phyloP scores from a whole-genome alignment of 192 early-diverging fungal genomes.

The Mortierella claussenii region DNA sequence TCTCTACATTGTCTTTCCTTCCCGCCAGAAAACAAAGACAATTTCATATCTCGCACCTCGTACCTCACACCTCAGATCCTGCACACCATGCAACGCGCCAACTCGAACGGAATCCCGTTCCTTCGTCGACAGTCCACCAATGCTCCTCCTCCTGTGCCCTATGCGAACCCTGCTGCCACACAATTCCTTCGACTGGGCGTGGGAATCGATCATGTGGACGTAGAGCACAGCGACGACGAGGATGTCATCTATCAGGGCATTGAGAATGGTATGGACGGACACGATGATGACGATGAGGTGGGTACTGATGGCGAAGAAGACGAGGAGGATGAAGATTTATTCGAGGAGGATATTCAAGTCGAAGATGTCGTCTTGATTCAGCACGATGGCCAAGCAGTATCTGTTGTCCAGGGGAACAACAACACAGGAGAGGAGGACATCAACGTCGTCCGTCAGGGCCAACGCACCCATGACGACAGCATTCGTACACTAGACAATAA shows the following conservation, averaged over 20 bases:
- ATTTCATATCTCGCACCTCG: no score
- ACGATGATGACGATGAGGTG: neutral
- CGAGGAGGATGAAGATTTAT: conserved; percentile 3
- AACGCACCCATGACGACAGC: conserved; percentile 5
- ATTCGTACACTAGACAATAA: neutral
- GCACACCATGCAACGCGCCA: conserved; percentile 14
- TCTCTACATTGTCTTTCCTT: no score
- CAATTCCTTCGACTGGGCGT: conserved; percentile 38
- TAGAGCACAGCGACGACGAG: conserved; percentile 32
- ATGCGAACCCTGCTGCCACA: conserved; percentile 34
- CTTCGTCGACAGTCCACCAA: conserved; percentile 13
- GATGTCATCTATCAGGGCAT: conserved; percentile 32
- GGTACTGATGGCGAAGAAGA: conserved; percentile 15
- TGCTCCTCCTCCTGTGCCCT: conserved; percentile 13
- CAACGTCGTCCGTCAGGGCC: neutral
- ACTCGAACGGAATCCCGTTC: conserved; percentile 24
- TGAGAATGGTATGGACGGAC: conserved; percentile 30
- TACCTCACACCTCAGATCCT: no score
- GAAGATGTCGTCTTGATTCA: no score
- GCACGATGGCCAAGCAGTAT: no score
- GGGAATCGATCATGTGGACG: conserved; percentile 40
- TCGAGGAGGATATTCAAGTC: neutral
- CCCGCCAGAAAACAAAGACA: no score
- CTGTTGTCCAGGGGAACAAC: neutral
- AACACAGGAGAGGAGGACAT: neutral